Conservation (phyloP, 495 filamentous ascomycete genomes). For the Penicillium simplicissimum region DNA sequence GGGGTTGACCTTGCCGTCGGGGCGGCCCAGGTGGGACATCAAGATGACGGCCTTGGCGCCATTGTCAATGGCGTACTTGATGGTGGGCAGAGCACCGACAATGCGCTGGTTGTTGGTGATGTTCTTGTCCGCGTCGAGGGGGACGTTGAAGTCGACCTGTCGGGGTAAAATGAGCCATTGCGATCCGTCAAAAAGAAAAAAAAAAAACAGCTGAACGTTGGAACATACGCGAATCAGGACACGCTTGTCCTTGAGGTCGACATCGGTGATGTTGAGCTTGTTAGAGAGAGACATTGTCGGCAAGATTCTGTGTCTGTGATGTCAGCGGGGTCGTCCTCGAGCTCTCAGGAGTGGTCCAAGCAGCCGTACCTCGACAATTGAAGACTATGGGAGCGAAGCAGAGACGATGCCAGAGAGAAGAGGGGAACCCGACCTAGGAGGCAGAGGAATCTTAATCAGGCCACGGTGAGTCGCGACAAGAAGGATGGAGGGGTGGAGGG, state of each 20-base stretch:
- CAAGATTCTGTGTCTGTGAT: conserved; percentile 23
- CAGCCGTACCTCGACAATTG: conserved; percentile 18
- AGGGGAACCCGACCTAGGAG: conserved; percentile 1
- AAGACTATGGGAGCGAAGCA: conserved; percentile 13
- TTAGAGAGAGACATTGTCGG: conserved; percentile 91
- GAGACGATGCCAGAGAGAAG: background rate
- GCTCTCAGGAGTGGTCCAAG: background rate
- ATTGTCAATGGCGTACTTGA: conserved; percentile 95
- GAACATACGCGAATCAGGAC: conserved; percentile 89
- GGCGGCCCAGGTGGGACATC: conserved; percentile 98
- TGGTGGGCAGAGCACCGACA: conserved; percentile 93
- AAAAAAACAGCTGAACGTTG: background rate
- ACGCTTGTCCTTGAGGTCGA: conserved; percentile 96
- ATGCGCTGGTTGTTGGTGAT: conserved; percentile 98
- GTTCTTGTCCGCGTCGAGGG: conserved; percentile 86
- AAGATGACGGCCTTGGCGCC: conserved; percentile 93
- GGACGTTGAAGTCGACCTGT: conserved; percentile 99
- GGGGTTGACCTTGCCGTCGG: conserved; percentile 81
- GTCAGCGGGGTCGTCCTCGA: conserved; percentile 7
- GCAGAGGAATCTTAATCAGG: conserved; percentile 27
- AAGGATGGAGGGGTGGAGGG: conserved; percentile 29
- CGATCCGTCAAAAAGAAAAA: background rate
- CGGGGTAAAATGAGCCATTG: conserved; percentile 20
- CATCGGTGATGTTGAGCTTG: conserved; percentile 95
- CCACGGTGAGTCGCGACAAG: conserved; percentile 33